Percentiles rank a stretch among this genome's conserved stretches.
These are phyloP conservation scores for Paecilomyces sp. DNA, from an alignment of 2,329 filamentous ascomycete genomes.

Conservation along the genomic window DNA sequence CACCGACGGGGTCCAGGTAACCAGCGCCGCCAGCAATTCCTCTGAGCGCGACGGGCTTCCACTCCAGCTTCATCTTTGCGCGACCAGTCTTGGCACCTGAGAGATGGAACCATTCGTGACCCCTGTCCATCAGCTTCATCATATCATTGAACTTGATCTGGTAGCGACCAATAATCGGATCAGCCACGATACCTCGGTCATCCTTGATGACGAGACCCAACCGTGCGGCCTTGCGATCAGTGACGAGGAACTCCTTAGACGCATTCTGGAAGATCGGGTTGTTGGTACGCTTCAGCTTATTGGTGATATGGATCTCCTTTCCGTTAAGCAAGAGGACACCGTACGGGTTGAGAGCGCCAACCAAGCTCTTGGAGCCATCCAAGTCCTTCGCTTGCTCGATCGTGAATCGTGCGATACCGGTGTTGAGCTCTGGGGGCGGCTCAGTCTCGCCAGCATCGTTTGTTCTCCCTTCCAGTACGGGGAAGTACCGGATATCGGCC, in stretches of 20 bases:
- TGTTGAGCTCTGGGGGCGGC: constrained; percentile 80
- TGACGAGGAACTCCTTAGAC: constrained; percentile 90
- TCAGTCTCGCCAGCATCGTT: constrained; percentile 69
- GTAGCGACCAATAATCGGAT: constrained; percentile 83
- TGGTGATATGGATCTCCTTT: constrained; percentile 81
- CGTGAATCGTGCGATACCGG: constrained; percentile 87
- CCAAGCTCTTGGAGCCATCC: constrained; percentile 83
- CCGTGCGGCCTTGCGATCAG: constrained; percentile 82
- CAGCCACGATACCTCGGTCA: constrained; percentile 74
- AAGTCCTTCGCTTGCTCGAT: constrained; percentile 95
- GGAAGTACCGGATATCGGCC: constrained; percentile 89
- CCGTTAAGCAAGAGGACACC: constrained; percentile 82
- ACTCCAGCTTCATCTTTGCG: constrained; percentile 84
- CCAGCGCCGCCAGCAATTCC: constrained; percentile 72
- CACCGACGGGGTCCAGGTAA: constrained; percentile 88
- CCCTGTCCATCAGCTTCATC: constrained; percentile 81
- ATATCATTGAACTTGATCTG: constrained; percentile 95
- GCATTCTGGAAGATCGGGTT: constrained; percentile 94
- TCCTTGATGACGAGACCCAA: constrained; percentile 92
- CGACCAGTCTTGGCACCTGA: constrained; percentile 73
- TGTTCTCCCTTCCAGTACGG: constrained; percentile 63
- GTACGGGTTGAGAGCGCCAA: constrained; percentile 88
- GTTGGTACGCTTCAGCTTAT: constrained; percentile 93
- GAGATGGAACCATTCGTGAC: constrained; percentile 93
- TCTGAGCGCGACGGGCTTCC: constrained; percentile 87